These are phyloP conservation scores for Dothideomycetes sp. DNA, from an alignment of 2,329 filamentous ascomycete species.

Conservation along the genomic window DNA sequence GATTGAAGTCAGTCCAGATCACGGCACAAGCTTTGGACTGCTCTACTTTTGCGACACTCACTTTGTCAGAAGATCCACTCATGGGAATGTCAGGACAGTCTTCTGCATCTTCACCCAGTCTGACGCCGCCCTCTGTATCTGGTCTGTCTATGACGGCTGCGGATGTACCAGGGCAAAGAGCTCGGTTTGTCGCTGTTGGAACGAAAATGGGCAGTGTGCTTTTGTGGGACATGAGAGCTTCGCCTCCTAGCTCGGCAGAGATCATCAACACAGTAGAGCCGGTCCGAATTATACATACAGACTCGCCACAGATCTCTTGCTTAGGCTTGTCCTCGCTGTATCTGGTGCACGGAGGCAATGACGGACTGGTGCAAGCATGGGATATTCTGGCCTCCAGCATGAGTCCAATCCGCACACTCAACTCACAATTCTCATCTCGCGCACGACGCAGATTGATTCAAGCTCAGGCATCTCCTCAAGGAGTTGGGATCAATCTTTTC, in stretches of 20 bases:
- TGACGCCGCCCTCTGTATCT: constrained; percentile 42
- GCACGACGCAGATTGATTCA: constrained; percentile 66
- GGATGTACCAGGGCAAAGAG: constrained; percentile 76
- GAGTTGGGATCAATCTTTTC: constrained; percentile 65
- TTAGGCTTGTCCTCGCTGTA: constrained; percentile 78
- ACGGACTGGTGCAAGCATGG: constrained; percentile 93
- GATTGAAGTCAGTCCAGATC: constrained; percentile 52
- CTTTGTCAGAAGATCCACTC: constrained; percentile 69
- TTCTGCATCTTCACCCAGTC: constrained; percentile 43
- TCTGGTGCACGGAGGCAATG: constrained; percentile 84
- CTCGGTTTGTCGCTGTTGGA: constrained; percentile 71
- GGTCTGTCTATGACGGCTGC: constrained; percentile 35
- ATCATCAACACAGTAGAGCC: constrained; percentile 55
- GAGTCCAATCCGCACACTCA: constrained; percentile 74
- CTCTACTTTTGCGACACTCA: constrained; percentile 63
- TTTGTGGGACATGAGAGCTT: constrained; percentile 75
- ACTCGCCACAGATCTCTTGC: constrained; percentile 78
- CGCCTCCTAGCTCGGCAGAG: constrained; percentile 45
- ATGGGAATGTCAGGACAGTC: constrained; percentile 49
- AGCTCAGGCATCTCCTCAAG: constrained; percentile 57
- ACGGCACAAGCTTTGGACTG: constrained; percentile 63
- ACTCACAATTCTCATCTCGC: constrained; percentile 72
- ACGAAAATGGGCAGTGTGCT: constrained; percentile 69
- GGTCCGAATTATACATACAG: constrained; percentile 75
- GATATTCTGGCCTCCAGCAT: constrained; percentile 78